Percentiles rank a stretch among this genome's conserved stretches.
These are phyloP conservation scores for Phascolomyces articulosus DNA, from an alignment of 371 early-diverging fungal species.

Conservation along the genomic window DNA sequence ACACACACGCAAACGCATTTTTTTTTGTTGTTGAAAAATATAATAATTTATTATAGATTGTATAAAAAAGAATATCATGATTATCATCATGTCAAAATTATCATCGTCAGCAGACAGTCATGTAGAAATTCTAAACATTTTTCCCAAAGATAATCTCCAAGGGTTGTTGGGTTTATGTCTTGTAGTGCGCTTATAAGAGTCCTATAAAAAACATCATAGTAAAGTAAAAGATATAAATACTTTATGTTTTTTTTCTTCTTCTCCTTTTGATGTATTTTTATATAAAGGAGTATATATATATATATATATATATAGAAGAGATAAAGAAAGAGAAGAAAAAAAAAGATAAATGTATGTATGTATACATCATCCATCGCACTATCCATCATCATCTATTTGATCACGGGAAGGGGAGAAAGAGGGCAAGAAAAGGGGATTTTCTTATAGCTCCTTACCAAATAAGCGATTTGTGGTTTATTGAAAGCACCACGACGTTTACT, in stretches of 20 bases:
- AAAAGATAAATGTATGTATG: too few species aligned
- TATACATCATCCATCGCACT: too few species aligned
- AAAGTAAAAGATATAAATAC: too few species aligned
- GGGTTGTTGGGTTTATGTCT: slow-evolving; percentile 17
- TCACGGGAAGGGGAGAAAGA: neutral
- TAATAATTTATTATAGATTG: neutral
- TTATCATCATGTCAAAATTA: neutral
- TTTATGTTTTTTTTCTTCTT: too few species aligned
- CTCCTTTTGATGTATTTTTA: too few species aligned
- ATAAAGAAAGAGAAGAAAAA: too few species aligned
- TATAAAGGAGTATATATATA: too few species aligned
- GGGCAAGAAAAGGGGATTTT: neutral
- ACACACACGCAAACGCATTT: too few species aligned
- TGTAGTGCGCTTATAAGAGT: slow-evolving; percentile 26
- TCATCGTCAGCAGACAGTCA: neutral
- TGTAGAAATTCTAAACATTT: slow-evolving; percentile 1
- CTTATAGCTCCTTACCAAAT: slow-evolving; percentile 49
- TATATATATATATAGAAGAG: too few species aligned
- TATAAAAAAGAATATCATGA: neutral
- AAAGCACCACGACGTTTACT: slow-evolving; percentile 80
- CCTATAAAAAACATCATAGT: slow-evolving; percentile 5
- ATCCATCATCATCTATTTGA: too few species aligned
- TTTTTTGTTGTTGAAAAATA: too few species aligned
- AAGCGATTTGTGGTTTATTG: slow-evolving; percentile 83
- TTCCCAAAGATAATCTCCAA: neutral